Base-by-base conservation (phyloP, 768 basidiomycete species). In the Boletellus ananas region DNA sequence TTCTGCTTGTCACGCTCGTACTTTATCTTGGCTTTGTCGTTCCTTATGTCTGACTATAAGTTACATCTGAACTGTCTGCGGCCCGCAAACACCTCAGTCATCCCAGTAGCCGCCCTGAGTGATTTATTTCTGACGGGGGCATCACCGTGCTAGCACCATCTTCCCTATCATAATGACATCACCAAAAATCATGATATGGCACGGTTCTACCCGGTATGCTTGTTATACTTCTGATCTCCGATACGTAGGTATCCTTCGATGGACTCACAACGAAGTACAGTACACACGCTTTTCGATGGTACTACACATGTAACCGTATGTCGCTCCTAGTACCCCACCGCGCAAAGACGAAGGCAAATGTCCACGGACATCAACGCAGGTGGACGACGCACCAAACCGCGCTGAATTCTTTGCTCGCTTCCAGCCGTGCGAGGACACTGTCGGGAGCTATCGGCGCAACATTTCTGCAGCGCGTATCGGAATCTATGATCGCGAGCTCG, bases 221-320 rank as follows among this genome's bases (percentile, higher is more conserved):
- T 11, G 4, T 36, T 5, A 18, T 25, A 6, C 27, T 20, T 1
- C 25, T 35, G 17, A 41, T 25, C 41, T 43, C 7, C 10, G 21
- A 25, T 47, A 13, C 0, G 33, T 18, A 87, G 87, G 80, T 47
- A 72, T 74, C 48, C 80, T 89, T 49, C 79, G 83, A 33, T 92
- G 88, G 89, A 87, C 87, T 0, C 78, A 86, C 47, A 77, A 87
- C 29, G 89, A 91, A 59, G 73, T 83, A 23, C 70, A 59, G 73
- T 83, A 23, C 70, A 79, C 49, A 64, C 74, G 37, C 71, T 90
- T 41, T 78, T 91, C 36, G 78, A 76, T 1, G 71, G 75, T 36
- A 79, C 88, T 53, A 83, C 88, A 18, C 83, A 92, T 51, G 75
- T 93, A 25, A 72, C 92, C 43, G 91, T 92, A 65, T 62, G 88